These are phyloP conservation scores for Neurospora sp. DNA, from an alignment of 495 filamentous ascomycete genomes.

Conservation along the genomic window DNA sequence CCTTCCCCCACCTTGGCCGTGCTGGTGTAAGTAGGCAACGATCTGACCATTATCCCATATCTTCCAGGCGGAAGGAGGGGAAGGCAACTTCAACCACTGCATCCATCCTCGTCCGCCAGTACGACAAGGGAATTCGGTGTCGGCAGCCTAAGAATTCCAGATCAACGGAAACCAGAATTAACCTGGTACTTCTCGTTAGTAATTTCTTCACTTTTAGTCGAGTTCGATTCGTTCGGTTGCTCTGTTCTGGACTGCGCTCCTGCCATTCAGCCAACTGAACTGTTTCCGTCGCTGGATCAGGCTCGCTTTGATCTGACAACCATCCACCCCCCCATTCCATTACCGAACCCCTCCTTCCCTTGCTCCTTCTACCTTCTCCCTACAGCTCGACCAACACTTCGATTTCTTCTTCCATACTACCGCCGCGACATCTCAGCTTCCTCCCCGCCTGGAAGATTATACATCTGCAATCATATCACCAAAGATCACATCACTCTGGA, in stretches of 20 bases:
- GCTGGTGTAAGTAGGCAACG: neutral
- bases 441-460: neutral
- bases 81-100: neutral
- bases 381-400: neutral
- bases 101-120: neutral
- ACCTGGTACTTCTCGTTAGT: neutral
- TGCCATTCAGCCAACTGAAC: neutral
- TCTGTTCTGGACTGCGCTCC: neutral
- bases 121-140: neutral
- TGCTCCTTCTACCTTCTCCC: conserved; percentile 1
- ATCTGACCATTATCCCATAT: neutral
- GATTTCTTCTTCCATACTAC: neutral
- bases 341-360: neutral
- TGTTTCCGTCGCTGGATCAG: neutral
- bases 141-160: neutral
- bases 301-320: neutral
- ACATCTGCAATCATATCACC: neutral
- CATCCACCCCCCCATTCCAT: neutral
- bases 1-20: neutral
- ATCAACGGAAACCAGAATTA: neutral
- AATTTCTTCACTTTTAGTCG: neutral
- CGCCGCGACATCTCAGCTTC: neutral
- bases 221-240: neutral
- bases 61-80: neutral
- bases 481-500: neutral